Evolutionary conservation across 768 basidiomycete species (phyloP), one percentile per base, ranked within the genome.

Genomic region (Coprinopsis marcescibilis): DNA sequence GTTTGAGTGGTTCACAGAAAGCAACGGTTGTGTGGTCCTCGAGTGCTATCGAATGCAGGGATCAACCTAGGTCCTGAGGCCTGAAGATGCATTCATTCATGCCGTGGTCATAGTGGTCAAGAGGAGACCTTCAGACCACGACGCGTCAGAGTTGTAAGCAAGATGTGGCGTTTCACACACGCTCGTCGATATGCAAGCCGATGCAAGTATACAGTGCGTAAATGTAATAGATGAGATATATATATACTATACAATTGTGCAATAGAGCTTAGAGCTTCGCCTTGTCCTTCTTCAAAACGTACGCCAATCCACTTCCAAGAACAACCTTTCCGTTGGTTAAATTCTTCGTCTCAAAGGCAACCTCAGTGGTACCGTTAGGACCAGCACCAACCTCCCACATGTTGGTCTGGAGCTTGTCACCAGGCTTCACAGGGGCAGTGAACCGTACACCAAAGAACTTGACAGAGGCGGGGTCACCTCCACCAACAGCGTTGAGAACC

Each of bases 341-440:
- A 54, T 85, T 71, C 62, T 76, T 82, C 3, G 81, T 83, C 39
- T 73, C 64, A 52, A 86, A 85, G 0, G 80, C 65, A 7, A 85
- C 68, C 56, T 85, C 83, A 2, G 60, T 67, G 2, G 75, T 79
- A 6, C 78, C 81, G 34, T 76, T 67, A 1, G 78, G 79, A 21
- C 80, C 82, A 20, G 71, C 62, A 2, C 85, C 85, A 4, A 90
- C 72, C 56, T 87, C 84, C 89, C 89, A 91, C 29, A 81, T 76
- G 38, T 72, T 69, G 7, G 85, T 89, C 74, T 91, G 83, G 24
- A 91, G 72, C 33, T 72, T 76, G 60, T 91, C 87, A 0, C 89
- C 89, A 7, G 89, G 89, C 62, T 77, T 82, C 10, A 92, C 88
- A 24, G 89, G 90, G 1, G 85, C 72, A 0, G 88, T 89, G 69